Evolutionary conservation across 129 eudicot species (phyloP), one percentile per base, ranked within the genome.

Genomic region (Flaveria bidentis): DNA sequence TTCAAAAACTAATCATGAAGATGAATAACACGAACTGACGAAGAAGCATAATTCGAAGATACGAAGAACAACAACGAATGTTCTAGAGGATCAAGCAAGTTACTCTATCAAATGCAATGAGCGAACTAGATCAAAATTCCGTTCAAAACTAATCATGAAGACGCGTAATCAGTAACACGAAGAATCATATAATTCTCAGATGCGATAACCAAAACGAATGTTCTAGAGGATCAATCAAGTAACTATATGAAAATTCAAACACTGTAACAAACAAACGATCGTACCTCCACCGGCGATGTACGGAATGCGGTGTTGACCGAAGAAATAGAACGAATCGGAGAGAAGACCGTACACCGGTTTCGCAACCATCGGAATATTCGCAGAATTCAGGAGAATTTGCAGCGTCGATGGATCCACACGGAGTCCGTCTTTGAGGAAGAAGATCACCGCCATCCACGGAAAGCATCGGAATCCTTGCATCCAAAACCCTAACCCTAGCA

Each of bases 301-400:
- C 2, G 99, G 99, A 41, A 94, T 70, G 6, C 99, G 96, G 73
- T 94, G 99, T 69, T 94, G 88, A 18, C 93, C 96, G 55, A 51
- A 75, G 68, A 94, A 52, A 56, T 87, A 91, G 45, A 82, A 79
- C 2, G 93, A 90, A 86, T 94, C 99, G 2, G 99, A 94, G 45
- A 94, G 62, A 45, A 94, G 80, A 20, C 99, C 99, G 42, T 86
- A 89, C 55, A 94, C 51, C 69, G 99, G 97, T 72, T 94, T 94
- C 2, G 92, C 97, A 28, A 91, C 96, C 99, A 94, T 94, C 15
- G 97, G 99, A 71, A 94, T 72, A 76, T 86, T 94, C n/a, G 92
- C 90, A 60, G 99, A 88, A 76, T 73, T 89, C 73, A 84, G 97
- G 10, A 94, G 88, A 67, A 89, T 87, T 78, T 91, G 99, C n/a